phyloP scores from a whole-genome alignment of 2,329 filamentous ascomycete genomes.

The Huntiella bhutanensis region DNA sequence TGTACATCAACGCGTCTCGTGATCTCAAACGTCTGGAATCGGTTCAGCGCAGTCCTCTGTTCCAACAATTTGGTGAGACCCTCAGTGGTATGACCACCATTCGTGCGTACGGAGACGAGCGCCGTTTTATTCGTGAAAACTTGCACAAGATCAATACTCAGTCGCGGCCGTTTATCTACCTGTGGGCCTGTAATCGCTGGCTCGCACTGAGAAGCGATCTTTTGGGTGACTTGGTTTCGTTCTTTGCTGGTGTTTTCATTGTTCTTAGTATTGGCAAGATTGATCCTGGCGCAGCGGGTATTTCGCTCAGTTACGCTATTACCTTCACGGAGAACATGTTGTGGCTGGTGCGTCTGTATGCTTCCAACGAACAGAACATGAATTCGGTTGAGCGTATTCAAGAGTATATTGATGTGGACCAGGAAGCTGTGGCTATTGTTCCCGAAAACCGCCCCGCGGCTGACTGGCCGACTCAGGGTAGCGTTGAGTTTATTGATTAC shows the following conservation, averaged over 20 bases:
- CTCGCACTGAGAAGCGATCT: constrained; percentile 81
- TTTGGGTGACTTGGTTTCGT: constrained; percentile 76
- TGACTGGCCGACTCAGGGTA: constrained; percentile 72
- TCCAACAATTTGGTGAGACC: constrained; percentile 96
- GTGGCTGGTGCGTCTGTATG: constrained; percentile 88
- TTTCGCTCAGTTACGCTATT: constrained; percentile 88
- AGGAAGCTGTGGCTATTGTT: constrained; percentile 65
- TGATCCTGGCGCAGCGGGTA: constrained; percentile 77
- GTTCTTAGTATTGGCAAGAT: constrained; percentile 65
- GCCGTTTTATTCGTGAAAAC: constrained; percentile 85
- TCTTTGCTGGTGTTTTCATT: constrained; percentile 85
- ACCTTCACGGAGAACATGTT: constrained; percentile 93
- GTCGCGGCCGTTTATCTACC: constrained; percentile 80
- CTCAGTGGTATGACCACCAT: constrained; percentile 90
- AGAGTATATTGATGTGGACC: constrained; percentile 91
- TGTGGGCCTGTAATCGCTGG: constrained; percentile 96
- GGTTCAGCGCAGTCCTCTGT: constrained; percentile 80
- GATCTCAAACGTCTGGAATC: constrained; percentile 92
- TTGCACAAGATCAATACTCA: constrained; percentile 74
- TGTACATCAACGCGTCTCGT: constrained; percentile 84
- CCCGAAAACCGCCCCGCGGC: constrained; percentile 57
- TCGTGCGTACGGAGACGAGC: constrained; percentile 84
- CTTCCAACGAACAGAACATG: constrained; percentile 97
- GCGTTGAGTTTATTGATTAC: constrained; percentile 76
- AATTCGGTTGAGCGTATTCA: constrained; percentile 96